Evolutionary conservation across 2,329 filamentous ascomycete genomes (phyloP).

Genomic region (Westerdykella sp.): DNA sequence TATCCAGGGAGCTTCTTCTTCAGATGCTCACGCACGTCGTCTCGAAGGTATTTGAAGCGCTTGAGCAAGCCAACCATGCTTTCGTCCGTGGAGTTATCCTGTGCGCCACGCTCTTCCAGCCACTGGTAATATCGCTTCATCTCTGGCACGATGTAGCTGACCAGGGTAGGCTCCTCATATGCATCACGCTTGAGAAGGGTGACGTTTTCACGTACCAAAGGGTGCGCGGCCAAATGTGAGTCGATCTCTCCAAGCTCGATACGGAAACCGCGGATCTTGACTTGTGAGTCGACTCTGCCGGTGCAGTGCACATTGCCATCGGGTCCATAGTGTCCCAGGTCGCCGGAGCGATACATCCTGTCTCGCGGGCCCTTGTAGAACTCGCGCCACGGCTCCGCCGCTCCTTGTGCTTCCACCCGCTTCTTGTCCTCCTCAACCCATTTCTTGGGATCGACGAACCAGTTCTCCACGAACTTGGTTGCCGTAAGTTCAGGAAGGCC

Average conservation of each 20-base stretch:
- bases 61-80: conserved; percentile 52
- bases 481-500: conserved; percentile 55
- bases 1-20: conserved; percentile 67
- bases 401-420: conserved; percentile 41
- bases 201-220: conserved; percentile 73
- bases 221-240: conserved; percentile 67
- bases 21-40: conserved; percentile 60
- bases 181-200: conserved; percentile 79
- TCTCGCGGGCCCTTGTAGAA: conserved; percentile 79
- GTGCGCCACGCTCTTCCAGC: conserved; percentile 45
- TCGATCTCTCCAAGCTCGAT: conserved; percentile 96
- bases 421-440: conserved; percentile 62
- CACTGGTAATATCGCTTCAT: conserved; percentile 65
- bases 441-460: conserved; percentile 70
- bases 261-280: conserved; percentile 93
- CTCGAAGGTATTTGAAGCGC: conserved; percentile 55
- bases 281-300: conserved; percentile 78
- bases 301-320: conserved; percentile 70
- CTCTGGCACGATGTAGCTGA: conserved; percentile 87
- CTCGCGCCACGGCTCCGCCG: conserved; percentile 66
- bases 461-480: conserved; percentile 75
- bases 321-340: conserved; percentile 69
- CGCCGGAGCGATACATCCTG: conserved; percentile 79
- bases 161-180: conserved; percentile 76
- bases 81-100: conserved; percentile 42